Evolutionary conservation across 768 basidiomycete genomes (phyloP).

Genomic region (Auricularia cornea): DNA sequence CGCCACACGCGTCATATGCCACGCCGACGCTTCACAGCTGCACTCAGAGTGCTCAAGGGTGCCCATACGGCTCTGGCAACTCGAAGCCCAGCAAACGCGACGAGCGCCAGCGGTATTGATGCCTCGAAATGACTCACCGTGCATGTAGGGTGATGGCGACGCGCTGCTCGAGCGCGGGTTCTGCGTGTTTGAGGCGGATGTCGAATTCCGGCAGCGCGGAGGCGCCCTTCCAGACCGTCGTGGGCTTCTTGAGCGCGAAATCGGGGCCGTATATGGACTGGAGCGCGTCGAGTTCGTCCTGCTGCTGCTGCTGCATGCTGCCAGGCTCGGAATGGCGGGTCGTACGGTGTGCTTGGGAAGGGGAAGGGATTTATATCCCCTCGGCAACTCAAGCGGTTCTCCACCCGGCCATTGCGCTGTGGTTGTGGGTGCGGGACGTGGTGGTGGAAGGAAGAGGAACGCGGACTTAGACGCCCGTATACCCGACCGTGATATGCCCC

Average conservation of each 20-base stretch:
- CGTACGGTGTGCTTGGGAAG: constrained; percentile 44
- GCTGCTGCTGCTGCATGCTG: constrained; percentile 36
- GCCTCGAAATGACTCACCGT: constrained; percentile 39
- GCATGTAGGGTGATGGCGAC: constrained; percentile 60
- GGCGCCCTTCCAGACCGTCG: constrained; percentile 81
- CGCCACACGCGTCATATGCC: background rate
- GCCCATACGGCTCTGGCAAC: too few species aligned
- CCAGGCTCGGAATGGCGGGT: constrained; percentile 16
- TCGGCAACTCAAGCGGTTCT: constrained; percentile 56
- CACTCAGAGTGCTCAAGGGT: too few species aligned
- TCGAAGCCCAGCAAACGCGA: too few species aligned
- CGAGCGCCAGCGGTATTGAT: too few species aligned
- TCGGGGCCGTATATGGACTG: constrained; percentile 75
- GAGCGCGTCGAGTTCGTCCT: constrained; percentile 67
- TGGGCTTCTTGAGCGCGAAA: constrained; percentile 63
- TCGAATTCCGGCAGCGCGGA: constrained; percentile 65
- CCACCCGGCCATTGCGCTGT: background rate
- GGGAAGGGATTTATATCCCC: constrained; percentile 48
- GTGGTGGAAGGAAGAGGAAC: background rate
- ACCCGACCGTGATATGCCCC: too few species aligned
- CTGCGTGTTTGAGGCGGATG: constrained; percentile 62
- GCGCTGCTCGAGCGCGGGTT: constrained; percentile 44
- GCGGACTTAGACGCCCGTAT: background rate
- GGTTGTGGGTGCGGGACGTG: background rate
- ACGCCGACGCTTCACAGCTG: too few species aligned